A percentile compares a stretch with the other conserved stretches of the same genome.
Evolutionary conservation across 306 rosid species (phyloP).

Genomic region (Arachis hypogaea): DNA sequence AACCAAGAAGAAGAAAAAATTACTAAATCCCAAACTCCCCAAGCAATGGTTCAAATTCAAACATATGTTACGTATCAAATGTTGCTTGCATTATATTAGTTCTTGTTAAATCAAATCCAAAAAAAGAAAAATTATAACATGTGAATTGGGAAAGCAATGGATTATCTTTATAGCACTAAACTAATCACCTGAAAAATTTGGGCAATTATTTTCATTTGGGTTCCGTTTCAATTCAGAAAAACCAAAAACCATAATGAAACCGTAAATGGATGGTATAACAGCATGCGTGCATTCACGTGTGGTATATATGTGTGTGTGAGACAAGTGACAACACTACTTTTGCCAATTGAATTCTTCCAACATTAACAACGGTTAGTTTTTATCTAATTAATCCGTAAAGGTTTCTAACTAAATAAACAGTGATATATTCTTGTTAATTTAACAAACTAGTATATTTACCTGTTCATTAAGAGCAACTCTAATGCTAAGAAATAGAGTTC

Average conservation of each 20-base stretch:
- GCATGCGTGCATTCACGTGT: not conserved
- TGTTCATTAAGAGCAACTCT: too few species aligned
- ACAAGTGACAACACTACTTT: not conserved
- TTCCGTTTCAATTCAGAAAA: conserved; percentile 8
- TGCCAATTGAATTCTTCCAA: not conserved
- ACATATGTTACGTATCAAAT: not conserved
- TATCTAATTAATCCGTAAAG: too few species aligned
- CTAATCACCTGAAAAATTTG: conserved; percentile 11
- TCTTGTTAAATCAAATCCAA: conserved; percentile 2
- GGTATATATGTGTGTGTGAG: not conserved
- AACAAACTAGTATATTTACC: too few species aligned
- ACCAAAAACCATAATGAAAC: conserved; percentile 2
- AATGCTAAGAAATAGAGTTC: too few species aligned
- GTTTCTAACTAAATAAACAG: too few species aligned
- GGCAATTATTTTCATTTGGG: not conserved
- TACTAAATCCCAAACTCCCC: not conserved
- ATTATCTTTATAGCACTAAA: conserved; percentile 4
- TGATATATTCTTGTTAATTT: too few species aligned
- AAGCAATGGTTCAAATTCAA: not conserved
- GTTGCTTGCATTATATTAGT: not conserved
- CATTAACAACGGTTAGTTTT: too few species aligned
- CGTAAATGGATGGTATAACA: not conserved
- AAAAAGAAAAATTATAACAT: not conserved
- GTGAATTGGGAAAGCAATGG: conserved; percentile 28
- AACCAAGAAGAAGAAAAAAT: not conserved